Conservation (phyloP, 140 eudicot species). For the Senecio squalidus region DNA sequence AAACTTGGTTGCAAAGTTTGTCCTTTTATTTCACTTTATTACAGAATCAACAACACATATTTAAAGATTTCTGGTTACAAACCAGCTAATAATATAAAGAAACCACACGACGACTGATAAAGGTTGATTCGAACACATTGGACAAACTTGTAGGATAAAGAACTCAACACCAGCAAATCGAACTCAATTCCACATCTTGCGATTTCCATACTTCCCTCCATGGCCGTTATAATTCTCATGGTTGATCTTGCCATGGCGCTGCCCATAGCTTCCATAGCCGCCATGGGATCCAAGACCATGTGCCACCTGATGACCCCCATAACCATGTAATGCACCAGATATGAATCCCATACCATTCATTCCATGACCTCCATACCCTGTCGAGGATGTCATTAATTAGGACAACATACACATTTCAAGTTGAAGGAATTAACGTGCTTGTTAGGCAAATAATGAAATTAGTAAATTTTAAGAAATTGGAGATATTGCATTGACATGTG, state of each 20-base stretch:
- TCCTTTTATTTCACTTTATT: conserved; percentile 16
- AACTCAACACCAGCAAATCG: neutral
- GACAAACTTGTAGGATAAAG: neutral
- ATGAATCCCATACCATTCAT: conserved; percentile 21
- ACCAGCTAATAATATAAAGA: conserved; percentile 5
- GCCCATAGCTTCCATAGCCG: conserved; percentile 34
- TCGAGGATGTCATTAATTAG: neutral
- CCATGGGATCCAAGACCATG: conserved; percentile 22
- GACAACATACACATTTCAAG: neutral
- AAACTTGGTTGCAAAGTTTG: too few relatives aligned
- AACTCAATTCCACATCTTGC: conserved; percentile 29
- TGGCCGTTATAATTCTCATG: too few relatives aligned
- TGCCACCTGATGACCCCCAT: conserved; percentile 12
- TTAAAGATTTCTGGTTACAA: conserved; percentile 9
- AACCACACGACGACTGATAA: neutral
- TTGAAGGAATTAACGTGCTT: neutral
- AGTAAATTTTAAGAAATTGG: too few relatives aligned
- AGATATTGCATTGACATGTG: too few relatives aligned
- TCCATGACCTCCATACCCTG: conserved; percentile 24
- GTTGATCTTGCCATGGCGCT: conserved; percentile 32
- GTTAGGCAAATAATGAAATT: too few relatives aligned
- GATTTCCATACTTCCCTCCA: conserved; percentile 28
- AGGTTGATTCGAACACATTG: neutral
- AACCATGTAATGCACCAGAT: conserved; percentile 14
- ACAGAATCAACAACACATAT: conserved; percentile 14